Evolutionary conservation across 2,329 filamentous ascomycete genomes (phyloP).

Genomic region (Ophiostoma himal-ulmi): DNA sequence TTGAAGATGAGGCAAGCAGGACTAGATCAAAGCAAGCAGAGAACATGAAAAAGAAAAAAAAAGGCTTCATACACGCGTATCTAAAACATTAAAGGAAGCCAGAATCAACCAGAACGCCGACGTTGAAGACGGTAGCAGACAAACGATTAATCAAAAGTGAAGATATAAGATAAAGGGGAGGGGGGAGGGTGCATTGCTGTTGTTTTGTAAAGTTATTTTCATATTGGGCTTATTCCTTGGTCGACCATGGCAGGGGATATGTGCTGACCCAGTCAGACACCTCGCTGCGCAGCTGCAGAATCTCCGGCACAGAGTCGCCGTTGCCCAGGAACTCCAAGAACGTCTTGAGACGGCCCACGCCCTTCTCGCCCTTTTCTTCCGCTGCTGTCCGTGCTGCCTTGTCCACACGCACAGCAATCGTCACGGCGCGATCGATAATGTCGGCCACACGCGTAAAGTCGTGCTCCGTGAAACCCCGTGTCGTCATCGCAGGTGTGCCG

Average conservation of each 20-base stretch:
- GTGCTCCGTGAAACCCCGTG: conserved; percentile 78
- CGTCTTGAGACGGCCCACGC: conserved; percentile 56
- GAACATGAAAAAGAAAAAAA: neutral
- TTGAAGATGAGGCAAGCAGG: neutral
- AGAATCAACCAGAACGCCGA: conserved; percentile 11
- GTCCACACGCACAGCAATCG: conserved; percentile 70
- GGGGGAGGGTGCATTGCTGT: neutral
- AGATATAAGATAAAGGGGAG: neutral
- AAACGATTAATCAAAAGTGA: neutral
- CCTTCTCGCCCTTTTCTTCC: conserved; percentile 61
- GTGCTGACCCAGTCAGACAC: conserved; percentile 75
- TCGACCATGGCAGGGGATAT: conserved; percentile 64
- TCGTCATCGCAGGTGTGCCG: conserved; percentile 96
- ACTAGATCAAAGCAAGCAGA: neutral
- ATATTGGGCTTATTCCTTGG: conserved; percentile 19
- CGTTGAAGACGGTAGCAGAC: conserved; percentile 8
- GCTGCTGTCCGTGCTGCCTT: conserved; percentile 65
- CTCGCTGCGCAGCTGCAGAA: conserved; percentile 65
- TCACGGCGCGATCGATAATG: conserved; percentile 77
- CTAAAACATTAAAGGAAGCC: neutral
- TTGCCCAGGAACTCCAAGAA: conserved; percentile 64
- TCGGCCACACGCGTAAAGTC: conserved; percentile 85
- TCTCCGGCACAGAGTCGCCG: conserved; percentile 62
- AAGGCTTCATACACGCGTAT: neutral
- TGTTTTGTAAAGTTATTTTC: neutral